These are phyloP conservation scores for Venturia nashicola DNA, from an alignment of 2,329 filamentous ascomycete species.

Conservation along the genomic window DNA sequence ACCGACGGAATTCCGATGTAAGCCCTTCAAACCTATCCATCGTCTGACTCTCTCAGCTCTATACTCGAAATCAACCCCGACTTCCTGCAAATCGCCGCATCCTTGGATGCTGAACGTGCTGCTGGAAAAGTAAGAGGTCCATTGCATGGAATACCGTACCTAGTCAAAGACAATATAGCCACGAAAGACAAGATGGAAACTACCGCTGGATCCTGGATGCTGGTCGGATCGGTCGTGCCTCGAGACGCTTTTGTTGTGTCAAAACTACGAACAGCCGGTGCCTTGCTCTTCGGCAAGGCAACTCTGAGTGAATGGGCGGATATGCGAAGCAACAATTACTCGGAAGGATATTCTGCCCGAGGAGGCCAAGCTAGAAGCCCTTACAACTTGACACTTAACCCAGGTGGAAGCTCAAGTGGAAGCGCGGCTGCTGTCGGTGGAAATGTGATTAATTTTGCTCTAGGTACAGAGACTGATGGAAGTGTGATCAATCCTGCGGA, in stretches of 20 bases:
- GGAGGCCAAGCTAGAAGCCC: slow-evolving; percentile 53
- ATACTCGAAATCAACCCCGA: slow-evolving; percentile 60
- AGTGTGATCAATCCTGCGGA: slow-evolving; percentile 59
- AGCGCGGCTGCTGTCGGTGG: slow-evolving; percentile 52
- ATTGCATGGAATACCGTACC: slow-evolving; percentile 63
- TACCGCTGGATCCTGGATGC: slow-evolving; percentile 56
- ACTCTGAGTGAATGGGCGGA: slow-evolving; percentile 63
- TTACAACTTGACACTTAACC: slow-evolving; percentile 57
- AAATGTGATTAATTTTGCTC: slow-evolving; percentile 49
- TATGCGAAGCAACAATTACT: slow-evolving; percentile 56
- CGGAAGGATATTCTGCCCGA: slow-evolving; percentile 52
- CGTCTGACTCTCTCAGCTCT: slow-evolving; percentile 15
- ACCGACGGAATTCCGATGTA: background rate
- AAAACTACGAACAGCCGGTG: slow-evolving; percentile 51
- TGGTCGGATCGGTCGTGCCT: slow-evolving; percentile 53
- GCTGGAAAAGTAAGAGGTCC: slow-evolving; percentile 47
- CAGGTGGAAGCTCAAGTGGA: slow-evolving; percentile 59
- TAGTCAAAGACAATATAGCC: slow-evolving; percentile 63
- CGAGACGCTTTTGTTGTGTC: slow-evolving; percentile 55
- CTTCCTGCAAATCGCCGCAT: slow-evolving; percentile 46
- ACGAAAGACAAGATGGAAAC: slow-evolving; percentile 61
- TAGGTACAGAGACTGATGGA: slow-evolving; percentile 65
- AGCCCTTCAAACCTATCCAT: background rate
- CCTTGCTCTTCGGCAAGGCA: slow-evolving; percentile 58
- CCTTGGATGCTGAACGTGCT: slow-evolving; percentile 48